phyloP scores from a whole-genome alignment of 2,329 filamentous ascomycete genomes.

The Chaetomiaceae sp. region DNA sequence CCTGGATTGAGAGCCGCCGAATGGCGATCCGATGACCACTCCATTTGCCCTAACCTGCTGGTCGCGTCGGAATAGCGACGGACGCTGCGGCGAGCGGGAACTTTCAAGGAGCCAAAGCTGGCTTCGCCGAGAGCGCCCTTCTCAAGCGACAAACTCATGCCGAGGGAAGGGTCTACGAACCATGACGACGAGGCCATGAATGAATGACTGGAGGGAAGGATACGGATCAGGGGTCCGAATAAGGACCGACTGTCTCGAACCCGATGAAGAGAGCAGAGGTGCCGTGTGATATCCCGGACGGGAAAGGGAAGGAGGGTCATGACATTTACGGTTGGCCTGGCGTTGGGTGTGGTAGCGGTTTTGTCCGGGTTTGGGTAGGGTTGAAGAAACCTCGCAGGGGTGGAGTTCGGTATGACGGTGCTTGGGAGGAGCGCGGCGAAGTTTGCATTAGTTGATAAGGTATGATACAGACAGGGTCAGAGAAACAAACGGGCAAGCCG shows the following conservation, averaged over 20 bases:
- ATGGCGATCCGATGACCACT: background rate
- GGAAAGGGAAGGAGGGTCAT: background rate
- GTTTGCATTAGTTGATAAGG: background rate
- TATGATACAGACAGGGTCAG: background rate
- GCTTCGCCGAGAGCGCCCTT: too few species aligned
- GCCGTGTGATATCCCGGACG: background rate
- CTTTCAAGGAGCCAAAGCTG: too few species aligned
- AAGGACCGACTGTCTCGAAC: background rate
- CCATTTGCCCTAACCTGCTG: too few species aligned
- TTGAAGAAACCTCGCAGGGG: background rate
- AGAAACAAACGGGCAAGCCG: background rate
- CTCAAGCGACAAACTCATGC: too few species aligned
- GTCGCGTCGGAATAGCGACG: too few species aligned
- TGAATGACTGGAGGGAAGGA: background rate
- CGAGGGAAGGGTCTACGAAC: background rate
- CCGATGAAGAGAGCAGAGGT: background rate
- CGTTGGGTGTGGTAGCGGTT: background rate
- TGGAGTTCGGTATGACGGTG: background rate
- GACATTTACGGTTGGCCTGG: background rate
- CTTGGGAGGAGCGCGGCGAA: background rate
- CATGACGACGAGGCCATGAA: background rate
- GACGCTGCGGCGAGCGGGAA: too few species aligned
- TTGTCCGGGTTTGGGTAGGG: background rate
- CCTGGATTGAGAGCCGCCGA: too few species aligned
- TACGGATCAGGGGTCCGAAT: background rate